phyloP scores from a whole-genome alignment of 441 rosid species.

The Dalechampia spathulata region DNA sequence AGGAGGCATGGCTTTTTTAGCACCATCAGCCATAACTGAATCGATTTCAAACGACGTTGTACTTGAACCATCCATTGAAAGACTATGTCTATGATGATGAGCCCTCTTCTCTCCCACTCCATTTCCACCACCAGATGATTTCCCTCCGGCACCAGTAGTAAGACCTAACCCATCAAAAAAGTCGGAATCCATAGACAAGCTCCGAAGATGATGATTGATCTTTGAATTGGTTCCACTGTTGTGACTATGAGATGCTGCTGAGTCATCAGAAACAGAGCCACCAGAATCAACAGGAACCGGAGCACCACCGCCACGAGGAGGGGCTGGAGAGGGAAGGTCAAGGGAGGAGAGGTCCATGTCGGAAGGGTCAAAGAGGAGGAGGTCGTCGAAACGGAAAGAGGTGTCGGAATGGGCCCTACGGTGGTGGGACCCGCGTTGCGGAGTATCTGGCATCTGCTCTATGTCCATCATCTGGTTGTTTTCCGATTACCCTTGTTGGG shows the following conservation, averaged over 20 bases:
- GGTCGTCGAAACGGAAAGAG: constrained; percentile 80
- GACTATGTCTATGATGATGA: constrained; percentile 67
- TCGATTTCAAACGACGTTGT: constrained; percentile 50
- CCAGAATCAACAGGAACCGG: constrained; percentile 46
- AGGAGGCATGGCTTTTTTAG: constrained; percentile 78
- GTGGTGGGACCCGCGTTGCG: constrained; percentile 63
- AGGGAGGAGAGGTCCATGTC: constrained; percentile 79
- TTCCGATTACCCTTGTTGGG: constrained; percentile 26
- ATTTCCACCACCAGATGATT: constrained; percentile 24
- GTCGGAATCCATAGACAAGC: constrained; percentile 86
- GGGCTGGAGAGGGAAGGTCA: constrained; percentile 52
- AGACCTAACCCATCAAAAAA: constrained; percentile 56
- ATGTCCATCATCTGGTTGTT: constrained; percentile 44
- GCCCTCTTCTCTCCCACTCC: constrained; percentile 13
- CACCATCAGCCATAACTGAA: constrained; percentile 43
- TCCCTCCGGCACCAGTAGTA: constrained; percentile 24
- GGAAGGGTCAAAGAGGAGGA: constrained; percentile 73
- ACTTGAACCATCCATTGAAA: constrained; percentile 72
- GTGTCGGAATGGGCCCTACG: constrained; percentile 92
- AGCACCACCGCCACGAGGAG: constrained; percentile 14
- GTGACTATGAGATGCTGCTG: constrained; percentile 38
- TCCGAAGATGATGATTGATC: constrained; percentile 60
- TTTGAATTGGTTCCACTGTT: constrained; percentile 20
- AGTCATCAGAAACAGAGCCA: constrained; percentile 42
- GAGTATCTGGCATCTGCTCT: constrained; percentile 66